phyloP scores from a whole-genome alignment of 2,329 filamentous ascomycete genomes.

The Coleophoma eucalyptorum region DNA sequence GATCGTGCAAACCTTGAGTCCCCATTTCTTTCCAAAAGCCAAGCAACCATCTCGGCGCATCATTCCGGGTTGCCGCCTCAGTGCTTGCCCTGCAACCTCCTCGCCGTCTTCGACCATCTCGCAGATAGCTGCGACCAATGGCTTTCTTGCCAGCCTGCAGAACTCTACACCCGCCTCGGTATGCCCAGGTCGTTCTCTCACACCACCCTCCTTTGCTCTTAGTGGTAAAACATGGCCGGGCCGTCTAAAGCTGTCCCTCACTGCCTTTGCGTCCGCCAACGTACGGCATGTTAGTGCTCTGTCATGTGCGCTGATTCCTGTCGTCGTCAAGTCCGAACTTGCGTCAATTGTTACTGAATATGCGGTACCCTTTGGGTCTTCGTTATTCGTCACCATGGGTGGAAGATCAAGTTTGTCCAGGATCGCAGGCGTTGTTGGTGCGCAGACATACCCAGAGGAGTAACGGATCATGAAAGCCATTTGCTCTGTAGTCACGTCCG shows the following conservation, averaged over 20 bases:
- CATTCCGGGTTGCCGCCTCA: constrained; percentile 74
- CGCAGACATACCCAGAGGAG: constrained; percentile 88
- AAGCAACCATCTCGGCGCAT: constrained; percentile 86
- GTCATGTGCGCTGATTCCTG: constrained; percentile 88
- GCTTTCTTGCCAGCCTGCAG: constrained; percentile 78
- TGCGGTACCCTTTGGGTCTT: constrained; percentile 87
- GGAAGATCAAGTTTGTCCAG: constrained; percentile 72
- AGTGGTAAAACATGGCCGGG: constrained; percentile 92
- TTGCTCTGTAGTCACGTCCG: constrained; percentile 79
- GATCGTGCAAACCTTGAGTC: constrained; percentile 92
- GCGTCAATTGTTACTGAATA: constrained; percentile 91
- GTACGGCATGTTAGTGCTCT: constrained; percentile 75
- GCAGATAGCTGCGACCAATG: constrained; percentile 76
- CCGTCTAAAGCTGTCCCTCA: constrained; percentile 60
- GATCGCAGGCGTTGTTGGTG: constrained; percentile 68
- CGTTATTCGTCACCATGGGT: constrained; percentile 73
- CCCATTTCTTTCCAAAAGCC: constrained; percentile 82
- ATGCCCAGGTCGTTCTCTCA: constrained; percentile 76
- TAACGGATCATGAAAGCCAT: constrained; percentile 96
- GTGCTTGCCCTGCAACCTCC: constrained; percentile 63
- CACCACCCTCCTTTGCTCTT: constrained; percentile 73
- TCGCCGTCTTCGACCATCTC: constrained; percentile 88
- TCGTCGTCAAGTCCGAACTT: constrained; percentile 67
- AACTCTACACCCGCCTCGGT: constrained; percentile 94
- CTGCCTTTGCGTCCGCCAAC: constrained; percentile 63